Percentiles rank a stretch among this genome's conserved stretches.
These are phyloP conservation scores for Erigeron philadelphicus DNA, from an alignment of 140 eudicot genomes.

Conservation along the genomic window DNA sequence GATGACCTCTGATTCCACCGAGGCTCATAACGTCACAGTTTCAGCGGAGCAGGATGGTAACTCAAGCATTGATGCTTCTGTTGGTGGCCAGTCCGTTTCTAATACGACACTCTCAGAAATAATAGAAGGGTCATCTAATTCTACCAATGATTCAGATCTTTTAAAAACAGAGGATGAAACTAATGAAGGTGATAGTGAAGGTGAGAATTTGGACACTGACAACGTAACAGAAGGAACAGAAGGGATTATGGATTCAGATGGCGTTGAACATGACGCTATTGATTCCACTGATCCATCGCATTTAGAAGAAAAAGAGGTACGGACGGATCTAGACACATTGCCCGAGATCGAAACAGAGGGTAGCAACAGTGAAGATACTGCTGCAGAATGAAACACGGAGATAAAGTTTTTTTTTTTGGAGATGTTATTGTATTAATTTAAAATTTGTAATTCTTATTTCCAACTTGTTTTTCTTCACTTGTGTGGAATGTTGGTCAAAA, in stretches of 20 bases:
- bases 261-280: slow-evolving; percentile 29
- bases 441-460: slow-evolving; percentile 18
- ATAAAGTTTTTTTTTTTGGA: neutral
- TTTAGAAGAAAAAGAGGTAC: slow-evolving; percentile 44
- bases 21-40: slow-evolving; percentile 18
- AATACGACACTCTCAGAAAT: slow-evolving; percentile 22
- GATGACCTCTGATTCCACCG: slow-evolving; percentile 14
- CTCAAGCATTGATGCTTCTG: slow-evolving; percentile 17
- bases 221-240: slow-evolving; percentile 21
- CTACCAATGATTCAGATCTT: slow-evolving; percentile 8
- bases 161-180: slow-evolving; percentile 12
- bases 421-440: slow-evolving; percentile 13
- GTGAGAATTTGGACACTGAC: slow-evolving; percentile 27
- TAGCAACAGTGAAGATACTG: slow-evolving; percentile 49
- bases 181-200: slow-evolving; percentile 4
- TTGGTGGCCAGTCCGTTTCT: neutral
- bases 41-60: slow-evolving; percentile 25
- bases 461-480: neutral
- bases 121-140: slow-evolving; percentile 25
- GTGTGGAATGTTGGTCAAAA: slow-evolving; percentile 20
- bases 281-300: slow-evolving; percentile 38
- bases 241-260: slow-evolving; percentile 16
- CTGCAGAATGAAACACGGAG: slow-evolving; percentile 39
- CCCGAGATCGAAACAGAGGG: slow-evolving; percentile 56
- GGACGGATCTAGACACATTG: slow-evolving; percentile 47